These are phyloP conservation scores for Suillus decipiens DNA, from an alignment of 768 basidiomycete species.

Conservation along the genomic window DNA sequence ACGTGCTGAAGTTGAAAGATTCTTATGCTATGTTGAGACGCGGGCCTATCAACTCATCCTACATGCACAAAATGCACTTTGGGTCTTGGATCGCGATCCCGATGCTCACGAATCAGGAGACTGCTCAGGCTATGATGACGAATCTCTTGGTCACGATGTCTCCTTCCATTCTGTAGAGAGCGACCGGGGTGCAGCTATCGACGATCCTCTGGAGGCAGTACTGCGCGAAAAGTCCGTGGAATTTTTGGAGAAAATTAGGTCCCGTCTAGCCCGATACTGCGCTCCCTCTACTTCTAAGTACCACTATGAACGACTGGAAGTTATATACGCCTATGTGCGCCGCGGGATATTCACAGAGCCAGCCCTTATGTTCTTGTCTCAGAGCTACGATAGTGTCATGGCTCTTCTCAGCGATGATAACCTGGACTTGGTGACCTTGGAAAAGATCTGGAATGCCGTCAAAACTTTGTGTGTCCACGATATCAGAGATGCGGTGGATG, in stretches of 20 bases:
- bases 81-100: constrained; percentile 35
- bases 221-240: constrained; percentile 34
- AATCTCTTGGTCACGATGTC: neutral
- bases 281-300: constrained; percentile 32
- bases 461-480: constrained; percentile 31
- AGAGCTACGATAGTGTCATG: constrained; percentile 33
- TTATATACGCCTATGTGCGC: constrained; percentile 39
- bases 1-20: constrained; percentile 31
- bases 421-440: constrained; percentile 33
- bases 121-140: constrained; percentile 25
- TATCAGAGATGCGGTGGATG: constrained; percentile 31
- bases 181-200: constrained; percentile 7
- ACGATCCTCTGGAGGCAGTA: constrained; percentile 37
- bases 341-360: constrained; percentile 39
- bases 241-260: constrained; percentile 35
- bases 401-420: constrained; percentile 31
- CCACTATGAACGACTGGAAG: constrained; percentile 34
- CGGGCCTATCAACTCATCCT: constrained; percentile 39
- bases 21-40: constrained; percentile 34
- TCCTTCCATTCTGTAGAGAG: constrained; percentile 18
- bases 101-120: constrained; percentile 19
- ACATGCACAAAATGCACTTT: constrained; percentile 35
- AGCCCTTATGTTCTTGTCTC: constrained; percentile 39
- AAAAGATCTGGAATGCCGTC: constrained; percentile 37
- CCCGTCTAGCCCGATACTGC: constrained; percentile 36